These are phyloP conservation scores for Sclerotiophoma versabilis DNA, from an alignment of 2,329 filamentous ascomycete genomes.

Conservation along the genomic window DNA sequence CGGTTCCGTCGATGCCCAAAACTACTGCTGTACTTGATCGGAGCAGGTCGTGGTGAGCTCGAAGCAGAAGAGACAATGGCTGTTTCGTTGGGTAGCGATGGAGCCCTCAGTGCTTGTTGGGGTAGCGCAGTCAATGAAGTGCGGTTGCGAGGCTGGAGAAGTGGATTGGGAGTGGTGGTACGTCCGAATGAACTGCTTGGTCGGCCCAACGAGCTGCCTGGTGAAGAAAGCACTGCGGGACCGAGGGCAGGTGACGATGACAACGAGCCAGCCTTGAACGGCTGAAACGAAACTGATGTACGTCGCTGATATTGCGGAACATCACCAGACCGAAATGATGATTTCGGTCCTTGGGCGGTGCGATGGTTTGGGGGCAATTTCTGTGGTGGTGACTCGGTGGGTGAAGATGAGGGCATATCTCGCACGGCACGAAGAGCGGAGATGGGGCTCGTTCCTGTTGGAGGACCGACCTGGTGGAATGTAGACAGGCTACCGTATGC, in stretches of 20 bases:
- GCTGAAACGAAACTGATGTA: constrained; percentile 88
- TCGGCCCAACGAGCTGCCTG: constrained; percentile 33
- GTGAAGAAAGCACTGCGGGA: constrained; percentile 61
- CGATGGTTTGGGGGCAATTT: constrained; percentile 57
- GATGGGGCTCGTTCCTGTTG: constrained; percentile 82
- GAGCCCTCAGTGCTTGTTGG: constrained; percentile 74
- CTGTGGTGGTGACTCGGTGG: constrained; percentile 59
- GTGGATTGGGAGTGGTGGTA: constrained; percentile 30
- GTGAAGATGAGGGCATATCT: constrained; percentile 60
- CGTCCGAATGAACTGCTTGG: constrained; percentile 35
- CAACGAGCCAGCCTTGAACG: constrained; percentile 95
- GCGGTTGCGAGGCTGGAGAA: constrained; percentile 67
- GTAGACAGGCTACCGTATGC: constrained; percentile 91
- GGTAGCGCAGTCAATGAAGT: constrained; percentile 78
- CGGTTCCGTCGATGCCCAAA: constrained; percentile 86
- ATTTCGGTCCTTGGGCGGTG: constrained; percentile 57
- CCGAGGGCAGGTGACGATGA: constrained; percentile 78
- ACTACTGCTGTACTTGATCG: constrained; percentile 90
- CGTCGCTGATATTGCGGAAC: constrained; percentile 65
- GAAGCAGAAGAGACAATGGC: constrained; percentile 70
- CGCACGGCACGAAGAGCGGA: constrained; percentile 78
- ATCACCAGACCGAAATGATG: constrained; percentile 60
- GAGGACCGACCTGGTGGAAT: constrained; percentile 78
- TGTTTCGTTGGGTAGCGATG: constrained; percentile 67
- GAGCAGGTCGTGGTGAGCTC: constrained; percentile 79